Evolutionary conservation across 805 yeast species (phyloP).

Genomic region (Lachancea mirantina): DNA sequence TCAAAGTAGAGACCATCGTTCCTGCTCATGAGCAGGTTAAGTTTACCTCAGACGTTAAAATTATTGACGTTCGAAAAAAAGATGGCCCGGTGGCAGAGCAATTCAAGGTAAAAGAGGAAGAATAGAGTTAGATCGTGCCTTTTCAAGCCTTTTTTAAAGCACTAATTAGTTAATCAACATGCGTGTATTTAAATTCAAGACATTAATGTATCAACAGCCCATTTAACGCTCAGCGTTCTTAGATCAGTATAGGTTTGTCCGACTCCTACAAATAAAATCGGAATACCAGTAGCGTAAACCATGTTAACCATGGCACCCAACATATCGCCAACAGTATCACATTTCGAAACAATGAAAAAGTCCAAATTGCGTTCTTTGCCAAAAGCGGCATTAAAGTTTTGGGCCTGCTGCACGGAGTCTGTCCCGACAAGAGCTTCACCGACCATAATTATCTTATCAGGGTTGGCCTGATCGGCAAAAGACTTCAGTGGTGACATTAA

Average conservation of each 20-base stretch:
- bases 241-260: conserved; percentile 96
- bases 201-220: conserved; percentile 86
- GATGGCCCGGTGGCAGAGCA: neutral
- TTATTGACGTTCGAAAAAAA: conserved; percentile 35
- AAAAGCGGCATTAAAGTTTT: conserved; percentile 86
- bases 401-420: conserved; percentile 92
- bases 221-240: conserved; percentile 79
- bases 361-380: conserved; percentile 77
- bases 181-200: conserved; percentile 30
- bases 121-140: no score
- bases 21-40: conserved; percentile 50
- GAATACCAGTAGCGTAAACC: conserved; percentile 94
- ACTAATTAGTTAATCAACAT: neutral
- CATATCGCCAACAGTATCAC: conserved; percentile 96
- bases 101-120: conserved; percentile 6
- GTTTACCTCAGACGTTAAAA: conserved; percentile 54
- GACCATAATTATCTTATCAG: conserved; percentile 95
- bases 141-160: no score
- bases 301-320: conserved; percentile 95
- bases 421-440: conserved; percentile 98
- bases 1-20: conserved; percentile 59
- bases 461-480: conserved; percentile 91
- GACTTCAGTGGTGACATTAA: conserved; percentile 93
- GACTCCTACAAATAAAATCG: conserved; percentile 90
- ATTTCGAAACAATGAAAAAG: conserved; percentile 87